These are phyloP conservation scores for Gracilariopsis chorda DNA, from an alignment of 23 red algal genomes.

Conservation along the genomic window DNA sequence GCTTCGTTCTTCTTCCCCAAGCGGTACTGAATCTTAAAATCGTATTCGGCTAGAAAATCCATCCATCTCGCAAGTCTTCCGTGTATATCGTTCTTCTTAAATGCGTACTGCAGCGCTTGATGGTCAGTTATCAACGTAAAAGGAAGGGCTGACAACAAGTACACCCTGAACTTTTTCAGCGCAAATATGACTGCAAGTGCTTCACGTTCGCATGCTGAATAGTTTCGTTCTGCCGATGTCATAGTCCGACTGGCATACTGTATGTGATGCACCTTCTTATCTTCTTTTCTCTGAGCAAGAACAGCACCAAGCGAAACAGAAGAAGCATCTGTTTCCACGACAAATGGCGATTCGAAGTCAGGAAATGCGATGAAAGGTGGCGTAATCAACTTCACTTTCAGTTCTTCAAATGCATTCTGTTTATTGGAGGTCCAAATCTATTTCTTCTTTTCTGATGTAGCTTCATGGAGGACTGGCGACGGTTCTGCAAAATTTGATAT, in stretches of 20 bases:
- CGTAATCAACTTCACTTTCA: background rate
- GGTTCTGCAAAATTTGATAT: background rate
- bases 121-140: background rate
- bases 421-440: background rate
- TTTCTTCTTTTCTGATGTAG: background rate
- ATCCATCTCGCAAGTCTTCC: background rate
- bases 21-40: background rate
- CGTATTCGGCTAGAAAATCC: background rate
- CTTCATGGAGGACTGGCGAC: background rate
- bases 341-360: background rate
- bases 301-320: background rate
- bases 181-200: background rate
- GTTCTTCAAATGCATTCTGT: background rate
- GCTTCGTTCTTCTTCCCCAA: background rate
- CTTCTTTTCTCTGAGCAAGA: background rate
- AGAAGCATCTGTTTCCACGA: background rate
- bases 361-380: background rate
- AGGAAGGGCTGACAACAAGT: background rate
- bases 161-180: background rate
- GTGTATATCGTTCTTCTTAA: background rate
- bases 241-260: background rate
- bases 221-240: conserved; percentile 10
- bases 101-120: background rate
- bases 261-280: background rate
- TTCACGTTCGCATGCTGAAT: background rate